phyloP scores from a whole-genome alignment of 176 grass and related monocot species.

The Oryza meyeriana region DNA sequence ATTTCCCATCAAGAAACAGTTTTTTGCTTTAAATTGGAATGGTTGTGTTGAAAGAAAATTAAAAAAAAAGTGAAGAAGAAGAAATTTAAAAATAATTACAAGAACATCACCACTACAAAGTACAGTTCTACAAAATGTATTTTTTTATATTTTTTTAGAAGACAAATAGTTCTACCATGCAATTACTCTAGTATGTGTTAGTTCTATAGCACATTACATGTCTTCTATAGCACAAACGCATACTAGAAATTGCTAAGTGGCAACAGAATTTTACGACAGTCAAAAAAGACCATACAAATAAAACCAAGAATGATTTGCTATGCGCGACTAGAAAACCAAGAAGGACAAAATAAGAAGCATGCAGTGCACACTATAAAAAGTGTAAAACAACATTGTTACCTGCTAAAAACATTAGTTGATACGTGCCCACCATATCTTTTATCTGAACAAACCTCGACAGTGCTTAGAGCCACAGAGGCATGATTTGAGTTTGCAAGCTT shows the following conservation, averaged over 20 bases:
- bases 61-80: not conserved
- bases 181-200: not conserved
- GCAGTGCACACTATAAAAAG: not conserved
- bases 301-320: not conserved
- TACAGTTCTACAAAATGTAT: not conserved
- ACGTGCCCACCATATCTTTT: not conserved
- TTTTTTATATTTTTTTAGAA: not conserved
- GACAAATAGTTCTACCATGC: not conserved
- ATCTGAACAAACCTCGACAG: slow-evolving; percentile 43
- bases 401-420: slow-evolving; percentile 1
- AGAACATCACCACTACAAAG: not conserved
- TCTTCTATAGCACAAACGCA: too few species aligned
- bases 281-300: not conserved
- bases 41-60: not conserved
- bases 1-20: not conserved
- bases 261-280: not conserved
- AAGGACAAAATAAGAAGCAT: not conserved
- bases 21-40: not conserved
- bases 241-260: not conserved
- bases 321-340: not conserved
- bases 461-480: slow-evolving; percentile 45
- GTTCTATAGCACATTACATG: not conserved
- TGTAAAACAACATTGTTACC: not conserved
- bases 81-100: not conserved
- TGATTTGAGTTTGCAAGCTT: slow-evolving; percentile 28